Conservation (phyloP, 495 filamentous ascomycete species). For the Elasticomyces elasticus region DNA sequence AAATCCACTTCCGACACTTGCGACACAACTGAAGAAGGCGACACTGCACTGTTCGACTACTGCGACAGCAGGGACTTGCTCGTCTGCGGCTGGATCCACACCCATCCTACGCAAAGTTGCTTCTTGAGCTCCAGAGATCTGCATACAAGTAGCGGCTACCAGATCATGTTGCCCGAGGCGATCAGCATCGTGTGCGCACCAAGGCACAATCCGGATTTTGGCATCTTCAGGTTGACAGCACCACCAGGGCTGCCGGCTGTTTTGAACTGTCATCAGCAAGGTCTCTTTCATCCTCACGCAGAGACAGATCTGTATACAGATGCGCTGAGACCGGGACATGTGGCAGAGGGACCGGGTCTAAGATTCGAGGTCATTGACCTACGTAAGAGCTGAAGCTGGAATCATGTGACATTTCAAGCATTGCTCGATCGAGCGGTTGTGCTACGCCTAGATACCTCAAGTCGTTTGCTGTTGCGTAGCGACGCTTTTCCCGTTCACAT, state of each 20-base stretch:
- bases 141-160: constrained; percentile 87
- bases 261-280: constrained; percentile 59
- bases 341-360: constrained; percentile 63
- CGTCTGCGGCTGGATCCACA: constrained; percentile 95
- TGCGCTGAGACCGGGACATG: constrained; percentile 73
- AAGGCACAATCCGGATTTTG: constrained; percentile 69
- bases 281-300: constrained; percentile 74
- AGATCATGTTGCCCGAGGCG: constrained; percentile 86
- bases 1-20: constrained; percentile 83
- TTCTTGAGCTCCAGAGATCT: constrained; percentile 94
- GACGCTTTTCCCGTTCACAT: background rate
- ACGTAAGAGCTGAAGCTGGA: constrained; percentile 29
- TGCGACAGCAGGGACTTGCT: constrained; percentile 77
- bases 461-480: background rate
- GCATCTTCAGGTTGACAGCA: constrained; percentile 84
- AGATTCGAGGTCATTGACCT: constrained; percentile 73
- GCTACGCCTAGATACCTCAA: background rate
- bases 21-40: constrained; percentile 71
- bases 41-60: constrained; percentile 67
- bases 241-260: constrained; percentile 79
- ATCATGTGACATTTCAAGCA: too few species aligned
- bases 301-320: constrained; percentile 73
- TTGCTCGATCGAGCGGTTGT: background rate
- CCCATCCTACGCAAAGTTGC: constrained; percentile 90
- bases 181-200: constrained; percentile 97